A percentile compares a stretch with the other conserved stretches of the same genome.
Conservation (phyloP, 805 yeast species). For the Millerozyma miso region DNA sequence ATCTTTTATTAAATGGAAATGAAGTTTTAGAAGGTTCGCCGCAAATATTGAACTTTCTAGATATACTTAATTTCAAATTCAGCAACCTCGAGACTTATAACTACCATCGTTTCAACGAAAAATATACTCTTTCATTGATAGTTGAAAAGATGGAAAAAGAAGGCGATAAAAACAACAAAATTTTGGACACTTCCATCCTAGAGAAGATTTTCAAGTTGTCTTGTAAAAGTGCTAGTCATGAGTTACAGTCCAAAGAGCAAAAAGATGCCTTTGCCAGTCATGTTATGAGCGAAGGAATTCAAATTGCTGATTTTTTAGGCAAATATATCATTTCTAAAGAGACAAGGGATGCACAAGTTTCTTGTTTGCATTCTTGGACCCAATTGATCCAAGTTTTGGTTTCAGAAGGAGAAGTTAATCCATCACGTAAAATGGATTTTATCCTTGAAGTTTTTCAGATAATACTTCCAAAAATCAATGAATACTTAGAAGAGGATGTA, state of each 20-base stretch:
- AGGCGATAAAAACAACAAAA: slow-evolving; percentile 14
- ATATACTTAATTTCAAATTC: slow-evolving; percentile 58
- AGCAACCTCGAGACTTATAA: slow-evolving; percentile 40
- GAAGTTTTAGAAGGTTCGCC: slow-evolving; percentile 58
- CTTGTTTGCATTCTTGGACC: slow-evolving; percentile 78
- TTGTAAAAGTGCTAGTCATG: slow-evolving; percentile 7
- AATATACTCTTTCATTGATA: slow-evolving; percentile 30
- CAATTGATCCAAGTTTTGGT: slow-evolving; percentile 71
- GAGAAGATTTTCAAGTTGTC: slow-evolving; percentile 18
- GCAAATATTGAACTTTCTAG: slow-evolving; percentile 64
- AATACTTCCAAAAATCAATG: slow-evolving; percentile 71
- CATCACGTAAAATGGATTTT: slow-evolving; percentile 45
- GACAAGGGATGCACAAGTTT: slow-evolving; percentile 50
- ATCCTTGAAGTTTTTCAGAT: slow-evolving; percentile 73
- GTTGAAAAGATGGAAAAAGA: slow-evolving; percentile 29
- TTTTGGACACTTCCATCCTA: slow-evolving; percentile 41
- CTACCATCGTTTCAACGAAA: slow-evolving; percentile 20
- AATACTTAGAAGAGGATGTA: slow-evolving; percentile 63
- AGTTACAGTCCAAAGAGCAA: slow-evolving; percentile 14
- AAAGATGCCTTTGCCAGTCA: slow-evolving; percentile 21
- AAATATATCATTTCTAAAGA: slow-evolving; percentile 45
- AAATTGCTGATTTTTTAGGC: slow-evolving; percentile 35
- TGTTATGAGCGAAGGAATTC: slow-evolving; percentile 20
- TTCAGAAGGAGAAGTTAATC: slow-evolving; percentile 43
- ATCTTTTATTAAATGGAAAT: slow-evolving; percentile 47